phyloP scores from a whole-genome alignment of 2,329 filamentous ascomycete species.

The Cephalotrichum gorgonifer region DNA sequence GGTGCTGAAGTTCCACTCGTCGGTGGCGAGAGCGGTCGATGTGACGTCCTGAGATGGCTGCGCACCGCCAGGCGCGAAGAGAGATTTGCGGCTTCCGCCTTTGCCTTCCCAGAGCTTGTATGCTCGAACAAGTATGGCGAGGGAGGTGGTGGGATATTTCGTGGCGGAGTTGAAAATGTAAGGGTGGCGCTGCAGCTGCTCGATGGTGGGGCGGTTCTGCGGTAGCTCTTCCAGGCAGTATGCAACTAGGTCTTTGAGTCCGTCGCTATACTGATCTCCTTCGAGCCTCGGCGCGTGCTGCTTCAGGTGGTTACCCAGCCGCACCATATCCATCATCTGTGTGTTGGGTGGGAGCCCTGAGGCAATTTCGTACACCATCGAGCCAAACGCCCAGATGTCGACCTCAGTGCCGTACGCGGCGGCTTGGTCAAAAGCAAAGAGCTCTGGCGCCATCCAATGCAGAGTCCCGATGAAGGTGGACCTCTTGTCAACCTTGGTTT shows the following conservation, averaged over 20 bases:
- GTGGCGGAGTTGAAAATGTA: slow-evolving; percentile 56
- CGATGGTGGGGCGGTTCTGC: slow-evolving; percentile 56
- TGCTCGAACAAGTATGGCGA: slow-evolving; percentile 57
- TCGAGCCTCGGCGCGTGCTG: slow-evolving; percentile 58
- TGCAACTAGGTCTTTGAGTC: slow-evolving; percentile 58
- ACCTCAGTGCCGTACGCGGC: slow-evolving; percentile 43
- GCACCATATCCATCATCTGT: slow-evolving; percentile 25
- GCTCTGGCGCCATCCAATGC: slow-evolving; percentile 60
- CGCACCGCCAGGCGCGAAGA: slow-evolving; percentile 51
- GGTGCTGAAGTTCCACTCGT: slow-evolving; percentile 60
- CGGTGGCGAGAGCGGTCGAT: slow-evolving; percentile 35
- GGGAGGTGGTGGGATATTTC: slow-evolving; percentile 51
- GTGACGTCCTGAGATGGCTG: slow-evolving; percentile 37
- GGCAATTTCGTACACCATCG: slow-evolving; percentile 57
- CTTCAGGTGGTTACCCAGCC: slow-evolving; percentile 47
- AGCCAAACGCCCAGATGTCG: slow-evolving; percentile 62
- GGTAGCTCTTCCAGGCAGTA: slow-evolving; percentile 65
- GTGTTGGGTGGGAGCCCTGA: slow-evolving; percentile 52
- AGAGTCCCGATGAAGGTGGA: slow-evolving; percentile 58
- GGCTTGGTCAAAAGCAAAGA: slow-evolving; percentile 40
- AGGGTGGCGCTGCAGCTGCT: slow-evolving; percentile 57
- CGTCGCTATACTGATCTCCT: slow-evolving; percentile 59
- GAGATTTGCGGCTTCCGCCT: slow-evolving; percentile 58
- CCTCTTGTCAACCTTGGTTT: slow-evolving; percentile 50
- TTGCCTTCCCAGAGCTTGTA: slow-evolving; percentile 68